These are phyloP conservation scores for Juglanconis oblonga DNA, from an alignment of 2,329 filamentous ascomycete species.

Conservation along the genomic window DNA sequence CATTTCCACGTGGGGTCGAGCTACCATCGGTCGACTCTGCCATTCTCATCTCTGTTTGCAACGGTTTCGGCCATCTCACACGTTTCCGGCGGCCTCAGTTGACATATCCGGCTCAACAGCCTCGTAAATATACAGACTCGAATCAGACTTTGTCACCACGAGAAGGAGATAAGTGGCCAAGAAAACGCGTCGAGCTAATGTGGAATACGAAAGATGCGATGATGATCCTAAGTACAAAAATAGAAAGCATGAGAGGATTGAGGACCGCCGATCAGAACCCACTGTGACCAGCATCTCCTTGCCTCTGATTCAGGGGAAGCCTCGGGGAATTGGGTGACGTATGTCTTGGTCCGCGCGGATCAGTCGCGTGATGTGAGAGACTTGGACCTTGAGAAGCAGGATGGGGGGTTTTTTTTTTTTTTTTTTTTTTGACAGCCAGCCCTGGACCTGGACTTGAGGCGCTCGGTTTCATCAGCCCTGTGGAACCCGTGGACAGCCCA, in stretches of 20 bases:
- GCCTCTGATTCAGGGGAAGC: neutral
- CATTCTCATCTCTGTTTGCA: too few relatives aligned
- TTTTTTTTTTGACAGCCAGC: too few relatives aligned
- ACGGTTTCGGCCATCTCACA: too few relatives aligned
- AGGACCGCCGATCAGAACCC: neutral
- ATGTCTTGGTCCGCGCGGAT: neutral
- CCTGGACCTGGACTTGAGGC: neutral
- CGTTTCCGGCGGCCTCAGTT: too few relatives aligned
- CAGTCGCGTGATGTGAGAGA: neutral
- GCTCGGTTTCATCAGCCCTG: neutral
- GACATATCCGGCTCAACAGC: too few relatives aligned
- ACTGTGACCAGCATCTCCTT: neutral
- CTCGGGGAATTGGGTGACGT: neutral
- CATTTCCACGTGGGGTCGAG: too few relatives aligned
- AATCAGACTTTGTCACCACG: neutral
- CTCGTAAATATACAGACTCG: too few relatives aligned
- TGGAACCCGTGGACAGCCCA: neutral
- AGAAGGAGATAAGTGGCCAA: neutral
- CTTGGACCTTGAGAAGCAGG: neutral
- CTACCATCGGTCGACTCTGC: too few relatives aligned
- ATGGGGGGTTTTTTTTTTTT: neutral
- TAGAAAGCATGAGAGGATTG: neutral
- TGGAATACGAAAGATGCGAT: neutral
- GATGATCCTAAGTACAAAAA: neutral
- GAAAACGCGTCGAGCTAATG: neutral